Base-by-base conservation (phyloP, 1,284 basidiomycete species). In the Austroboletus novae-zelandiae region DNA sequence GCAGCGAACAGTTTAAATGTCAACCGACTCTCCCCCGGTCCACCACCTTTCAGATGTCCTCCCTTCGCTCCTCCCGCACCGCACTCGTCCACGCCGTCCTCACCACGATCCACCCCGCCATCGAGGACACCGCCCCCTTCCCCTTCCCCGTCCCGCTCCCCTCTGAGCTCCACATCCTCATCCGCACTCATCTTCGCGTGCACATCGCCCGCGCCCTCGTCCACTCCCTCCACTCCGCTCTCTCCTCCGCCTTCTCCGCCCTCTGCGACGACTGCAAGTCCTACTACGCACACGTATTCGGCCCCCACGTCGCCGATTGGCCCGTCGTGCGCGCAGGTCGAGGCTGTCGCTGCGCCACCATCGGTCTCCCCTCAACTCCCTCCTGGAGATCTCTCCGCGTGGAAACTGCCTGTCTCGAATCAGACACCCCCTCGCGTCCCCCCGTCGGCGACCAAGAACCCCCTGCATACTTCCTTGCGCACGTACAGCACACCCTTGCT, bases 51-150 rank as follows among this genome's bases (percentile, higher is more conserved):
- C 9, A 46, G 61, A 56, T 58, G 57, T 50, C 57, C 40, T 58
- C 55, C 48, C 35, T 57, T 61, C 66, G 41, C 67, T 74, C 55
- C 55, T 67, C 59, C 67, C 72, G 44, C 67, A 66, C 44, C 2
- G 29, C 64, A 15, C 70, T 83, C 47, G 69, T 75, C 53, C 79
- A 83, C 53, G 74, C 79, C 31, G 64, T 74, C 47, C 75, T 83
- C 55, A 76, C 79, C 11, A 57, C 70, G 51, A 45, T 75, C 18
- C 76, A 79, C 31, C 71, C 71, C 13, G 30, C 59, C 17, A 57
- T 71, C 71, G 45, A 64, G 45, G 25, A 40, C 57, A 53, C 52
- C 51, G 18, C 43, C 48, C 60, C 34, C 45, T 51, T 63, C 31
- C 56, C 66, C 47, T 51, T 66, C 45, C 56, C 63, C 39, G 47